Evolutionary conservation across 78 protist species (phyloP).

Genomic region (Dictyostelium capitatum): DNA sequence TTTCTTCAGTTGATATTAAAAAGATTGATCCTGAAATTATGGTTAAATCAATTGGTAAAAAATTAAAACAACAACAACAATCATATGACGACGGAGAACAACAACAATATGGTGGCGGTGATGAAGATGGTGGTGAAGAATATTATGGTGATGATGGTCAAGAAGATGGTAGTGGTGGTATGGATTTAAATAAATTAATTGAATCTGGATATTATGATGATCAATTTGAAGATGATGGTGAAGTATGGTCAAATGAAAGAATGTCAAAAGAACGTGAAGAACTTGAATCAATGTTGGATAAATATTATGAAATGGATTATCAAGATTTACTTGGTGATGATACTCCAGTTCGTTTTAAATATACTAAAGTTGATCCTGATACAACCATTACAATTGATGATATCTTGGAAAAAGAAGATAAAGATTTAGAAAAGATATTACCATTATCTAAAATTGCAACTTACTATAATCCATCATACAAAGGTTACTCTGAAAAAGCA

Average conservation of each 20-base stretch:
- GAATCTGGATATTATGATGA: slow-evolving; percentile 48
- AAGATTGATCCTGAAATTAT: slow-evolving; percentile 55
- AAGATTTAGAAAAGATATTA: slow-evolving; percentile 42
- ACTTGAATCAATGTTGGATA: slow-evolving; percentile 72
- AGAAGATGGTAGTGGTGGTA: neutral
- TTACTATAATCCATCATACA: slow-evolving; percentile 1
- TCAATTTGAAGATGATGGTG: slow-evolving; percentile 44
- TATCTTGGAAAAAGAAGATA: slow-evolving; percentile 58
- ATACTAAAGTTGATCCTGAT: slow-evolving; percentile 42
- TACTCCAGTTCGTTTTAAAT: slow-evolving; percentile 74
- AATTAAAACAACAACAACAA: neutral
- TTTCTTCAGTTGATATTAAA: slow-evolving; percentile 34
- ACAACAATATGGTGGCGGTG: neutral
- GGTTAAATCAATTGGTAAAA: slow-evolving; percentile 28
- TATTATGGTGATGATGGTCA: neutral
- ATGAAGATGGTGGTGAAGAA: neutral
- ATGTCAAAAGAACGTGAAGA: slow-evolving; percentile 43
- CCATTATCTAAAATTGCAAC: slow-evolving; percentile 50
- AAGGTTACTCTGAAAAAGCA: slow-evolving; percentile 13
- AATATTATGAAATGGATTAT: slow-evolving; percentile 79
- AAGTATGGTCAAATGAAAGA: slow-evolving; percentile 55
- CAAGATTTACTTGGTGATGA: slow-evolving; percentile 80
- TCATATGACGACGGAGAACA: neutral
- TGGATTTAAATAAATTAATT: neutral
- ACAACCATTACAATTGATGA: slow-evolving; percentile 48